Percentiles rank a stretch among this genome's conserved stretches.
Conservation (phyloP, 768 basidiomycete species). For the Tephrocybe sp. region DNA sequence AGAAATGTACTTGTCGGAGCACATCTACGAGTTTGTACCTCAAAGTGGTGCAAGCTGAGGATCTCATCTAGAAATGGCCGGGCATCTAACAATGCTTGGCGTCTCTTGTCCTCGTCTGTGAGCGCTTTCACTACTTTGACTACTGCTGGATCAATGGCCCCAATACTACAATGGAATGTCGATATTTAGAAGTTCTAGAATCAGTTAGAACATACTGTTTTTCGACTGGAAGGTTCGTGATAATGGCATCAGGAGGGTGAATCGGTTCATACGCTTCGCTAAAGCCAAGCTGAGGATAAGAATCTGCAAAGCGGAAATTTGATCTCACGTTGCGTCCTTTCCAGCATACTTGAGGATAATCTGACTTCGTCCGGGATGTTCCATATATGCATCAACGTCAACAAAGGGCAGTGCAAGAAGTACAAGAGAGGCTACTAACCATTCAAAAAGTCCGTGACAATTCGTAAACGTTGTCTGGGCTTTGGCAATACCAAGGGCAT, state of each 20-base stretch:
- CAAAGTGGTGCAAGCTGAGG: no score
- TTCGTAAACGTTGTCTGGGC: constrained; percentile 73
- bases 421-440: constrained; percentile 32
- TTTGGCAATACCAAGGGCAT: no score
- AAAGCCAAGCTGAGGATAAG: constrained; percentile 4
- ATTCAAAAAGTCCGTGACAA: constrained; percentile 72
- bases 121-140: constrained; percentile 60
- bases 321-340: constrained; percentile 77
- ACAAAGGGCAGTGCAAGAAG: constrained; percentile 4
- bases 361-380: constrained; percentile 75
- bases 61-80: no score
- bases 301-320: constrained; percentile 6
- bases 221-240: constrained; percentile 71
- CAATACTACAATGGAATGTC: constrained; percentile 44
- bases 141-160: constrained; percentile 67
- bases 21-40: constrained; percentile 46
- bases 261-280: no score
- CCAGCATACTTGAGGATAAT: constrained; percentile 88
- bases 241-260: constrained; percentile 74
- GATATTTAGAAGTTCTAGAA: constrained; percentile 1
- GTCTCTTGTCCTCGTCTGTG: constrained; percentile 69
- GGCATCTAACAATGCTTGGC: constrained; percentile 56
- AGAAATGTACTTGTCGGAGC: no score
- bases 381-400: constrained; percentile 30
- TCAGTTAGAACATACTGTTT: constrained; percentile 57